Conservation (phyloP, 2,329 filamentous ascomycete genomes). For the Trichoderma citrinoviride region DNA sequence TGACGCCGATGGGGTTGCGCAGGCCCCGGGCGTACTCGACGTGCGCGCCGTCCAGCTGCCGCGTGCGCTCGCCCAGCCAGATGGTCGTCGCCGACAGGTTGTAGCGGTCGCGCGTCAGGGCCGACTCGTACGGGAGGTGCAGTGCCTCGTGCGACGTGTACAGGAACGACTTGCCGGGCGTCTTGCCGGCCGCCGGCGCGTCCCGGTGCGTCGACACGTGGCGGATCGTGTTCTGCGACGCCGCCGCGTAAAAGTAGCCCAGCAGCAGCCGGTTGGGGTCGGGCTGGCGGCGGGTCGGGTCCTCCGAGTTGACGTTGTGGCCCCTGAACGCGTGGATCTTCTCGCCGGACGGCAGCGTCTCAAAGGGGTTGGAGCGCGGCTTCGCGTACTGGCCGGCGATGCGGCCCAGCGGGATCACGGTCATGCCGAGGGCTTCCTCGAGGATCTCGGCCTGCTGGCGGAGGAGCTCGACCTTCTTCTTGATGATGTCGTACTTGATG, state of each 20-base stretch:
- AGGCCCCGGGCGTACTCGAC: not conserved
- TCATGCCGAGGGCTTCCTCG: not conserved
- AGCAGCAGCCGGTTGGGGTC: not conserved
- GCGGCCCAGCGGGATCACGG: not conserved
- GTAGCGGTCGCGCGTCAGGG: not conserved
- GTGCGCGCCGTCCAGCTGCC: not conserved
- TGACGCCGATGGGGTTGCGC: not conserved
- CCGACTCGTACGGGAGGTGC: not conserved
- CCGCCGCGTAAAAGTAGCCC: not conserved
- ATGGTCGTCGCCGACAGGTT: not conserved
- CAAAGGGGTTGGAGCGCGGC: not conserved
- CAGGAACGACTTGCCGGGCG: not conserved
- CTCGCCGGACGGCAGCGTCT: not conserved
- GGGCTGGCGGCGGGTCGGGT: not conserved
- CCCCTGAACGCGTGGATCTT: not conserved
- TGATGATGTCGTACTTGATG: not conserved
- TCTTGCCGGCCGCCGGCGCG: not conserved
- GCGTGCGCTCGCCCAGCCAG: not conserved
- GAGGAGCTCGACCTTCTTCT: not conserved
- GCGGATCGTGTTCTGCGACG: not conserved
- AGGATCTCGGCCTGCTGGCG: not conserved
- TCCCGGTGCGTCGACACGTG: not conserved
- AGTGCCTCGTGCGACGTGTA: not conserved
- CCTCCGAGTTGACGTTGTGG: not conserved
- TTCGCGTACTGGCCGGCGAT: not conserved